A percentile compares a stretch with the other conserved stretches of the same genome.
Evolutionary conservation across 306 rosid genomes (phyloP).

Genomic region (Malus domestica): DNA sequence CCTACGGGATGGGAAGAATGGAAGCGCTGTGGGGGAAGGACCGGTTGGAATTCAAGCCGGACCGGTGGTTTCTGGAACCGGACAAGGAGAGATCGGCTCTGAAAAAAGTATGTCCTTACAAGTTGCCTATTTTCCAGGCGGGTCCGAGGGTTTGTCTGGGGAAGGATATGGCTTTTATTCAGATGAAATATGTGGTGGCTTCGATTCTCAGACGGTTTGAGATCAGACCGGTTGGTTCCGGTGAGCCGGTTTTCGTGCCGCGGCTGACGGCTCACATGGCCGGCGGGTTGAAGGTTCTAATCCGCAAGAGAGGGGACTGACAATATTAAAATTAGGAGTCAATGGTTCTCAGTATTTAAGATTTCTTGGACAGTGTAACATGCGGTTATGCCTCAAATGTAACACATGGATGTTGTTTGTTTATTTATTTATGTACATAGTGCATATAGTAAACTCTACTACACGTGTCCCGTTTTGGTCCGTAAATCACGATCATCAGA

Average conservation of each 20-base stretch:
- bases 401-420: not conserved
- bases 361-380: constrained; percentile 16
- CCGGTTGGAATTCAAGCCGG: constrained; percentile 62
- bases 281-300: constrained; percentile 59
- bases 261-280: constrained; percentile 89
- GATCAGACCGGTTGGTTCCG: constrained; percentile 30
- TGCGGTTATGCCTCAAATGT: constrained; percentile 12
- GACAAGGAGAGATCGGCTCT: constrained; percentile 24
- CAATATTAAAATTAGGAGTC: constrained; percentile 13
- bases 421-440: not conserved
- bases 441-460: not conserved
- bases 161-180: constrained; percentile 79
- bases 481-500: constrained; percentile 7
- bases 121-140: constrained; percentile 75
- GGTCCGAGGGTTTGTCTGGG: constrained; percentile 92
- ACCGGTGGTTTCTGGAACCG: constrained; percentile 59
- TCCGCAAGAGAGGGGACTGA: constrained; percentile 36
- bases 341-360: not conserved
- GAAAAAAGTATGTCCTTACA: constrained; percentile 49
- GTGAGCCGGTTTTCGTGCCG: constrained; percentile 66
- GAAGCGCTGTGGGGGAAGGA: constrained; percentile 74
- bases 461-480: not conserved
- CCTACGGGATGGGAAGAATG: constrained; percentile 95
- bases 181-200: constrained; percentile 73
- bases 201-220: constrained; percentile 46